Evolutionary conservation across 495 filamentous ascomycete genomes (phyloP), one percentile per base, ranked within the genome.

Genomic region (Rhizodiscina lignyota): DNA sequence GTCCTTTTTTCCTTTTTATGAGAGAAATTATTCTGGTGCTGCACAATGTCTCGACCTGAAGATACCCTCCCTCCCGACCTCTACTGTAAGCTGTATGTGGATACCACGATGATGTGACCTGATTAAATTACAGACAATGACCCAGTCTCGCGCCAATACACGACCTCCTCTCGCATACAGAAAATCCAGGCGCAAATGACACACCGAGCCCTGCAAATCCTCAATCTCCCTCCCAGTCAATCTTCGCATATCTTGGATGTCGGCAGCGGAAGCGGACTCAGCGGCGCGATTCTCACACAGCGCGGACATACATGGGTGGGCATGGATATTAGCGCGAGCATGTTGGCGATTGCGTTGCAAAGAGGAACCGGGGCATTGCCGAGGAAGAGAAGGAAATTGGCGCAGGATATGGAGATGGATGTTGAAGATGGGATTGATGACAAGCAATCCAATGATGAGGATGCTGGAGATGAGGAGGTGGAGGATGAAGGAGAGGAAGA

Each of bases 131-230:
- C n/a, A n/a, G n/a, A 97, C 64, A 79, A 93, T 61, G 91, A 94
- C 56, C 67, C 69, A 63, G 84, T 92, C 63, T 84, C 89, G 11
- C 77, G 77, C 53, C 87, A 93, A 63, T 97, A 97, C 62, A 97
- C 91, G n/a, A 94, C 87, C 20, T 83, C 73, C 36, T 94, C 85
- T 15, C 84, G 89, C 36, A 96, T 97, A 50, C 78, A 84, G 48
- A 82, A 79, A 43, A 89, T 97, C 53, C 89, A 97, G 57, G 77
- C 84, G 11, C 68, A 74, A 35, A 97, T 97, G 89, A 91, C 89
- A 21, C 63, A 81, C 42, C 83, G 89, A 33, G 87, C 87, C 23
- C 80, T 97, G 42, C 71, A 83, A 39, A 80, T 97, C 23, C 82
- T 97, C 49, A 63, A 76, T 52, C 79, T 96, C 24, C n/a, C n/a